Percentiles rank a stretch among this genome's conserved stretches.
Evolutionary conservation across 2,329 filamentous ascomycete genomes (phyloP).

Genomic region (Tolypocladium guangdongense): DNA sequence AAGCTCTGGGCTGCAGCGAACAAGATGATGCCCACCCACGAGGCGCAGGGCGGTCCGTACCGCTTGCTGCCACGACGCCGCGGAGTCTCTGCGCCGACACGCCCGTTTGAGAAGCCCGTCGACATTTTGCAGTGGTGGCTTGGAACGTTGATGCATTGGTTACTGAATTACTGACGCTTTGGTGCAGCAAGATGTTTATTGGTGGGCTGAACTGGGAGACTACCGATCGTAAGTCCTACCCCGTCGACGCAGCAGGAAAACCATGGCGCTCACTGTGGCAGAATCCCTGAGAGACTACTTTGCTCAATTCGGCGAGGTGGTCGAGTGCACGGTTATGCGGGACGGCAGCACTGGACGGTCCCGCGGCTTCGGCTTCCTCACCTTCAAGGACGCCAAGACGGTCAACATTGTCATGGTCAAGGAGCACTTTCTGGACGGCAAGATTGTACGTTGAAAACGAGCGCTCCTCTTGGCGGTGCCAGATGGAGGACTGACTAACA

Average conservation of each 20-base stretch:
- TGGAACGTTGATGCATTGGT: background rate
- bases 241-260: background rate
- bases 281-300: constrained; percentile 97
- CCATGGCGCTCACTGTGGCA: constrained; percentile 25
- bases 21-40: background rate
- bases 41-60: background rate
- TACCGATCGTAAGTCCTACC: constrained; percentile 69
- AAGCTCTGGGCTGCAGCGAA: background rate
- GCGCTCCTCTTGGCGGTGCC: background rate
- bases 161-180: constrained; percentile 1
- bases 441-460: constrained; percentile 62
- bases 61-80: background rate
- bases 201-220: constrained; percentile 98
- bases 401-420: constrained; percentile 99
- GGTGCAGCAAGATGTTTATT: constrained; percentile 94
- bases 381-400: constrained; percentile 93
- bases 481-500: background rate
- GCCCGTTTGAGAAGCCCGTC: background rate
- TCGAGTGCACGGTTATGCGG: constrained; percentile 98
- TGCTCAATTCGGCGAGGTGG: constrained; percentile 91
- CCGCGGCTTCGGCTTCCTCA: constrained; percentile 92
- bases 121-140: background rate
- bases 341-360: constrained; percentile 90
- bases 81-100: background rate
- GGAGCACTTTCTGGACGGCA: constrained; percentile 94